Evolutionary conservation across 2,329 filamentous ascomycete genomes (phyloP).

Genomic region (Tolypocladium tundrense): DNA sequence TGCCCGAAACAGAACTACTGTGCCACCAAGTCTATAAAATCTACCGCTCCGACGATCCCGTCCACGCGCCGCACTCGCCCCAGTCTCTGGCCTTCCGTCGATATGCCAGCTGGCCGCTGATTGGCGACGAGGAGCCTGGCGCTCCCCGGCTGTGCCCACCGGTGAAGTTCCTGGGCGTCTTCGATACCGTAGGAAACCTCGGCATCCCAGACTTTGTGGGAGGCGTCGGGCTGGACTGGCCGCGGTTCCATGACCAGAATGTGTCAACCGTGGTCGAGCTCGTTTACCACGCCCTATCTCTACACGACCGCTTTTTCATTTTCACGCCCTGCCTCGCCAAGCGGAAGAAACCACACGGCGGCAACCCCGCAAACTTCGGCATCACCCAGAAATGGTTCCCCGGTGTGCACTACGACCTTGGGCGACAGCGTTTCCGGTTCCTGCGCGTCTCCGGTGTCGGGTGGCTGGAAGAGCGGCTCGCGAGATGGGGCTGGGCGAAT

Average conservation of each 20-base stretch:
- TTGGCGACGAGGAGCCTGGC: not conserved
- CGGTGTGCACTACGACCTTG: not conserved
- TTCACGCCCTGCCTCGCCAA: not conserved
- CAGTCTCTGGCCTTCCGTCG: slow-evolving; percentile 8
- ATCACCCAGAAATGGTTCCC: not conserved
- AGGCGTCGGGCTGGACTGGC: not conserved
- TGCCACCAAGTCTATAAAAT: slow-evolving; percentile 11
- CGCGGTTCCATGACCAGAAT: not conserved
- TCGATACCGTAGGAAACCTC: not conserved
- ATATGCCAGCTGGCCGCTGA: not conserved
- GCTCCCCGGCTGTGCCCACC: not conserved
- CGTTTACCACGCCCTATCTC: not conserved
- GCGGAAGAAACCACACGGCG: not conserved
- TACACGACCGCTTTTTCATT: not conserved
- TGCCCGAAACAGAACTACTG: not conserved
- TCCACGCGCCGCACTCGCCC: slow-evolving; percentile 7
- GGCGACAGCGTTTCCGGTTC: not conserved
- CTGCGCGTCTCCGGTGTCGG: not conserved
- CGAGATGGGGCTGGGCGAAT: slow-evolving; percentile 6
- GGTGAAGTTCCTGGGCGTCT: not conserved
- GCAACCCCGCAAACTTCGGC: not conserved
- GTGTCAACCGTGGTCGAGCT: not conserved
- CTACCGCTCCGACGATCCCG: slow-evolving; percentile 9
- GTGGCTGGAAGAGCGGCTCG: not conserved
- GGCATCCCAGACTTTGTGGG: not conserved